Evolutionary conservation across 768 basidiomycete genomes (phyloP).

Genomic region (Auriculariales sp.): DNA sequence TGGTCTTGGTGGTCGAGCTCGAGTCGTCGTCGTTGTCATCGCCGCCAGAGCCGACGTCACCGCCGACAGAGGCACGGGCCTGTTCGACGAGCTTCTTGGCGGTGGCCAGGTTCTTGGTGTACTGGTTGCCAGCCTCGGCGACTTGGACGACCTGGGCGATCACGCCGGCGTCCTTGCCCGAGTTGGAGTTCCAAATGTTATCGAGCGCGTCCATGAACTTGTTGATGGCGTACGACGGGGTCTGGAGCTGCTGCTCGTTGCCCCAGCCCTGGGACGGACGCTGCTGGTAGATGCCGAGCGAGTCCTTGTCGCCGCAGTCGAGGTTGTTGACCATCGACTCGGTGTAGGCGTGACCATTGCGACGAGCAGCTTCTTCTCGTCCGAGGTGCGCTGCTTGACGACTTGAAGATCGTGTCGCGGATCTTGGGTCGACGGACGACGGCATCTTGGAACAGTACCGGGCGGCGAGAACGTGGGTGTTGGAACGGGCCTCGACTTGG

Average conservation of each 20-base stretch:
- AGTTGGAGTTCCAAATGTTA: background rate
- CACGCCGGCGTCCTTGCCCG: background rate
- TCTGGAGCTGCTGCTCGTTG: background rate
- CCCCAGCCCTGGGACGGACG: conserved; percentile 1
- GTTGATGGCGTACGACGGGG: background rate
- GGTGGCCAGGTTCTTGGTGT: background rate
- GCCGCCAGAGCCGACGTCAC: background rate
- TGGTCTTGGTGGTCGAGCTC: background rate
- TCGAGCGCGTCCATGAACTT: background rate
- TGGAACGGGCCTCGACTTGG: too few species aligned
- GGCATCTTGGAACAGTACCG: background rate
- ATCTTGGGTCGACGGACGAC: background rate
- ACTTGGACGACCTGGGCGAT: background rate
- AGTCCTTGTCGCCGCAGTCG: background rate
- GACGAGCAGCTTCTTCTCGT: background rate
- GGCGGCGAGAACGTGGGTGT: background rate
- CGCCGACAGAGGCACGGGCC: background rate
- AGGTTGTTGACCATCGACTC: background rate
- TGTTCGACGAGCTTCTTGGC: background rate
- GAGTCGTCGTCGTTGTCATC: background rate
- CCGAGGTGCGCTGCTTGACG: background rate
- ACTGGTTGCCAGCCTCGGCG: conserved; percentile 1
- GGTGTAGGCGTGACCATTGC: background rate
- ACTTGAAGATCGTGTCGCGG: background rate
- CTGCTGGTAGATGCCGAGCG: background rate